Evolutionary conservation across 768 basidiomycete genomes (phyloP).

Genomic region (Phaffia australis): DNA sequence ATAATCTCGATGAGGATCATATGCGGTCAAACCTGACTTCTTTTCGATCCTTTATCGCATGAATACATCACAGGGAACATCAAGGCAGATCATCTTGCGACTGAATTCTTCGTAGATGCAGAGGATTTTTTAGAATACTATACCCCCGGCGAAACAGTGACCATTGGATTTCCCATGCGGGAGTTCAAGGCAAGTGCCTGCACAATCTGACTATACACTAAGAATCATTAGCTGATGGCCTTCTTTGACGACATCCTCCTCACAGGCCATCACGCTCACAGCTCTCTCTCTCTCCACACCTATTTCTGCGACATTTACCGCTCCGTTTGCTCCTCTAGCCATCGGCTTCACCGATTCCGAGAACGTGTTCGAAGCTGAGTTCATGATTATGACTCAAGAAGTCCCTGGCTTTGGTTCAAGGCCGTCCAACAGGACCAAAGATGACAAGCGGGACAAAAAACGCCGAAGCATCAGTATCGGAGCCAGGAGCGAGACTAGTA

Average conservation of each 20-base stretch:
- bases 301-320: conserved; percentile 8
- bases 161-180: conserved; percentile 65
- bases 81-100: conserved; percentile 37
- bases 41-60: background rate
- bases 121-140: conserved; percentile 75
- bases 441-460: background rate
- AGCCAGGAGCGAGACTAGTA: background rate
- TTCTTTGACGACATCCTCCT: background rate
- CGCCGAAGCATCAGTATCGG: background rate
- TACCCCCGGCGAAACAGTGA: conserved; percentile 52
- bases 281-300: conserved; percentile 5
- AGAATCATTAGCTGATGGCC: background rate
- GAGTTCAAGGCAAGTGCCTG: conserved; percentile 59
- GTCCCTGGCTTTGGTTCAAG: background rate
- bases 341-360: conserved; percentile 6
- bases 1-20: background rate
- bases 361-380: conserved; percentile 12
- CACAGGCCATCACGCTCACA: conserved; percentile 14
- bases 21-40: background rate
- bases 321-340: background rate
- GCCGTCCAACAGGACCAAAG: background rate
- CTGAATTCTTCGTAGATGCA: conserved; percentile 62
- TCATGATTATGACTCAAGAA: conserved; percentile 17
- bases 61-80: background rate
- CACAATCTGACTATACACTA: background rate